phyloP scores from a whole-genome alignment of 768 basidiomycete species.

The Scleroderma citrinum region DNA sequence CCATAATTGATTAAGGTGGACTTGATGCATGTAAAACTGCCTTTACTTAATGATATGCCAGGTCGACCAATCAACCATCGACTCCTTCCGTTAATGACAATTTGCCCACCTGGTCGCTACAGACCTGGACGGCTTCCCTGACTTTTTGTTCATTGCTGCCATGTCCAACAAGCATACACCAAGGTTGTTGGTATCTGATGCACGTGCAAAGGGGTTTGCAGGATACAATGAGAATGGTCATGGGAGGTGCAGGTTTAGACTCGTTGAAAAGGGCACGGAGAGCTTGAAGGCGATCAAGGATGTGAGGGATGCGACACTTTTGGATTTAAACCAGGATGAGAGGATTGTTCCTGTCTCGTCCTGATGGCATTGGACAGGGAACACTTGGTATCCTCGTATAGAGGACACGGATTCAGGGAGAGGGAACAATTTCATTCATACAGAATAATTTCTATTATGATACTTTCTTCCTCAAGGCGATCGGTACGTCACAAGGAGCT shows the following conservation, averaged over 20 bases:
- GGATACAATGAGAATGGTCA: slow-evolving; percentile 52
- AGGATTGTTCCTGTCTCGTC: slow-evolving; percentile 19
- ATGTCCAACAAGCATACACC: slow-evolving; percentile 45
- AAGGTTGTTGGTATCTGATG: slow-evolving; percentile 56
- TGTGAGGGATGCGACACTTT: slow-evolving; percentile 68
- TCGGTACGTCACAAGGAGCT: slow-evolving; percentile 47
- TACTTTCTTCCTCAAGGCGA: slow-evolving; percentile 97
- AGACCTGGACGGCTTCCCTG: slow-evolving; percentile 93
- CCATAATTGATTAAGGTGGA: too few relatives aligned
- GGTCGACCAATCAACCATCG: too few relatives aligned
- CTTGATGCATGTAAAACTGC: too few relatives aligned
- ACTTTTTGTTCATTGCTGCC: slow-evolving; percentile 59
- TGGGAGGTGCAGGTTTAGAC: slow-evolving; percentile 59
- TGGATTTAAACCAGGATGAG: slow-evolving; percentile 96
- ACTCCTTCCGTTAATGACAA: too few relatives aligned
- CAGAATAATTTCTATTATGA: slow-evolving; percentile 99
- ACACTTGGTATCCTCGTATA: slow-evolving; percentile 90
- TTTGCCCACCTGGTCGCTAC: too few relatives aligned
- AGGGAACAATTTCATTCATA: slow-evolving; percentile 67
- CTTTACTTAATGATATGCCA: too few relatives aligned
- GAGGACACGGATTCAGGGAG: slow-evolving; percentile 61
- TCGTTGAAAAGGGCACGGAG: slow-evolving; percentile 52
- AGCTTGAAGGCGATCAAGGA: slow-evolving; percentile 65
- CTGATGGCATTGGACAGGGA: slow-evolving; percentile 84
- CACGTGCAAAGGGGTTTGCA: slow-evolving; percentile 47